Percentiles rank a stretch among this genome's conserved stretches.
Evolutionary conservation across 257 asterid genomes (phyloP).

Genomic region (Capsicum pubescens): DNA sequence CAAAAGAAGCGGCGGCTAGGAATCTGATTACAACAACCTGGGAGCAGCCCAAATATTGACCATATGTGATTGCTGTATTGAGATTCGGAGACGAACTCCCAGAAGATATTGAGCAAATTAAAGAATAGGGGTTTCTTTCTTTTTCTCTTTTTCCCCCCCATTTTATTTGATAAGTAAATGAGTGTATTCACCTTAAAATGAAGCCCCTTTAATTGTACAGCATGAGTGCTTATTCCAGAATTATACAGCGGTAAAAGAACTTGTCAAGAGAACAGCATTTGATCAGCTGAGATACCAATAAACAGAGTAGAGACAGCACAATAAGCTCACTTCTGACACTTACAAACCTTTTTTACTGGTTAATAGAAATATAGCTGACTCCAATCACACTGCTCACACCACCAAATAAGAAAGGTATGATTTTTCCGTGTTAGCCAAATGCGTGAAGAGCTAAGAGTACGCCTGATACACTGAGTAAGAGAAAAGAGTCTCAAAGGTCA

Average conservation of each 20-base stretch:
- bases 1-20: not conserved
- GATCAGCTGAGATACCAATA: not conserved
- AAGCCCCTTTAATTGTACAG: not conserved
- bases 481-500: not conserved
- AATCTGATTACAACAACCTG: no score
- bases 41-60: no score
- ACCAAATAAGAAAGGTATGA: not conserved
- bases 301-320: constrained; percentile 11
- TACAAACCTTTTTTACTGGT: not conserved
- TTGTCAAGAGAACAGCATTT: not conserved
- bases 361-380: not conserved
- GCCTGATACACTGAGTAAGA: not conserved
- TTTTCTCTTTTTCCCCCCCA: no score
- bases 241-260: not conserved
- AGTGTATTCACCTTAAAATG: no score
- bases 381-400: not conserved
- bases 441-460: not conserved
- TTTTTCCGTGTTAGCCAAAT: not conserved
- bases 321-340: not conserved
- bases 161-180: no score
- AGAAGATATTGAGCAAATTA: no score
- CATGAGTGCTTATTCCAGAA: not conserved
- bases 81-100: no score
- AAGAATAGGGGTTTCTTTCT: no score
- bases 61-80: no score